A percentile compares a stretch with the other conserved stretches of the same genome.
phyloP scores from a whole-genome alignment of 1,139 yeast genomes.

The Magnusiomyces suaveolens region DNA sequence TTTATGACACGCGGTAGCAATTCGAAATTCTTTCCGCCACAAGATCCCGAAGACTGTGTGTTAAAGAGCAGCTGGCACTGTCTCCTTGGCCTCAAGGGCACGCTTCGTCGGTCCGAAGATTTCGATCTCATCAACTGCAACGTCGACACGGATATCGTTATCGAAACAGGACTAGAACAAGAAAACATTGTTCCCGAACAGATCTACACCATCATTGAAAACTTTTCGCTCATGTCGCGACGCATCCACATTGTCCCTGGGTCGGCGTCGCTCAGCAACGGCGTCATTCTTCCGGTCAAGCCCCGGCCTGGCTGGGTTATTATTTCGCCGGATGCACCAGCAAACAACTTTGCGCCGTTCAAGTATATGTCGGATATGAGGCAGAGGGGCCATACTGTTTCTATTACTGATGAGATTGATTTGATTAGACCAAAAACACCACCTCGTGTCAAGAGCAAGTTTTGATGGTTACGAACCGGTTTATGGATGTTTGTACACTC shows the following conservation, averaged over 20 bases:
- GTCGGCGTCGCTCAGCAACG: conserved; percentile 24
- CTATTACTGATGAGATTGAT: conserved; percentile 65
- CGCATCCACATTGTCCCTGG: conserved; percentile 73
- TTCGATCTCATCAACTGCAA: conserved; percentile 82
- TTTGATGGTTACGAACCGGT: not conserved
- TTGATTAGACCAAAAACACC: conserved; percentile 79
- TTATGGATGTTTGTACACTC: not conserved
- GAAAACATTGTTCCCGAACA: conserved; percentile 53
- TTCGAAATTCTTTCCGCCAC: conserved; percentile 25
- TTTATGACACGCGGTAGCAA: conserved; percentile 37
- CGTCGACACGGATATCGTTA: conserved; percentile 76
- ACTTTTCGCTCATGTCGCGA: conserved; percentile 72
- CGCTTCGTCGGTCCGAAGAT: conserved; percentile 78
- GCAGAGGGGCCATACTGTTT: conserved; percentile 43
- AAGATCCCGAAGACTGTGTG: conserved; percentile 17
- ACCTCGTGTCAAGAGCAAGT: conserved; percentile 18
- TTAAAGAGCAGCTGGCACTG: conserved; percentile 63
- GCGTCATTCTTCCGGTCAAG: conserved; percentile 48
- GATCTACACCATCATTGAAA: conserved; percentile 78
- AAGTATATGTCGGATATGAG: conserved; percentile 38
- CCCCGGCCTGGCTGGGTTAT: conserved; percentile 87
- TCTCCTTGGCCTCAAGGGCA: conserved; percentile 95
- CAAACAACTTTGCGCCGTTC: conserved; percentile 55
- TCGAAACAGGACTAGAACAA: conserved; percentile 39
- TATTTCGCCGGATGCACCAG: conserved; percentile 69